These are phyloP conservation scores for Austropuccinia psidii DNA, from an alignment of 1,284 basidiomycete genomes.

Conservation along the genomic window DNA sequence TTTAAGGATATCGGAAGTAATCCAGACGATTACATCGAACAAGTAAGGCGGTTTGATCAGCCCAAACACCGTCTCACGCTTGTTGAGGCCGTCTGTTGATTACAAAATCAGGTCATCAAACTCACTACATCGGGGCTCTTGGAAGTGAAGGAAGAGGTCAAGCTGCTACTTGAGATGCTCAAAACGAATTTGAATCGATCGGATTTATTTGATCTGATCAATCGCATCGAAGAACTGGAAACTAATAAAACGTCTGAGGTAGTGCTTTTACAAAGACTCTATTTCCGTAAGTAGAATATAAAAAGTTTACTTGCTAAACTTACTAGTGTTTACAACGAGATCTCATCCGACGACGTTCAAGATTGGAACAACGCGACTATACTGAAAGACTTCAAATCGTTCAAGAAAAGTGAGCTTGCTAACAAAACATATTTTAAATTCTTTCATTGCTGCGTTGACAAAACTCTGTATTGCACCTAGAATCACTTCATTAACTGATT, in stretches of 20 bases:
- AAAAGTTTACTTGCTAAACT: background rate
- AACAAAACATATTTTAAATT: no score
- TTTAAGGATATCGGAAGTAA: background rate
- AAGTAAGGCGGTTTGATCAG: background rate
- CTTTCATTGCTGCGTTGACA: no score
- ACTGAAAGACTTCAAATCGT: background rate
- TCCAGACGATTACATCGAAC: constrained; percentile 16
- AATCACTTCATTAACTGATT: background rate
- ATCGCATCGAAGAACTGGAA: background rate
- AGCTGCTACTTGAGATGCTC: background rate
- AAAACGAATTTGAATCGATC: background rate
- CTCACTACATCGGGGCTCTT: background rate
- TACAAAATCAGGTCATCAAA: background rate
- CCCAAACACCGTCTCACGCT: background rate
- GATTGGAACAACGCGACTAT: background rate
- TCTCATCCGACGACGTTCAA: background rate
- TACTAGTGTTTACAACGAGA: background rate
- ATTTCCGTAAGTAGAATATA: background rate
- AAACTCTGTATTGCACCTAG: background rate
- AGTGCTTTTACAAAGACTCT: background rate
- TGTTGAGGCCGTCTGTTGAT: background rate
- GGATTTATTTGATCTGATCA: background rate
- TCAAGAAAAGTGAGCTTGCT: constrained; percentile 6
- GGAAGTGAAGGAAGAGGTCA: background rate
- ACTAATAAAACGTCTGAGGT: background rate